Conservation (phyloP, 1,284 basidiomycete species). For the Cryptococcus sp. region DNA sequence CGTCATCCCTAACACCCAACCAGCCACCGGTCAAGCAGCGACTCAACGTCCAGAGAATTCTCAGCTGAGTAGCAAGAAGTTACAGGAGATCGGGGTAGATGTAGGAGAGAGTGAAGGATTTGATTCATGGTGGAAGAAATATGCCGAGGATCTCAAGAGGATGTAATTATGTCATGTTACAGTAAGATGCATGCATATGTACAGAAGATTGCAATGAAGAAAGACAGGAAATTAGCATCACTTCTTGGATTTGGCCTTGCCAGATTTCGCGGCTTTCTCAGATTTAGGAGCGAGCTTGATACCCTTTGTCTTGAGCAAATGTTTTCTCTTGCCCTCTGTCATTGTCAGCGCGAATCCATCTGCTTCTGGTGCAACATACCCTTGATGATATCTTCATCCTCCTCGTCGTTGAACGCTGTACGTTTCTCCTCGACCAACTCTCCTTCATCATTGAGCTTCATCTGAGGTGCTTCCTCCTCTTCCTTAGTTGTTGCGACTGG, state of each 20-base stretch:
- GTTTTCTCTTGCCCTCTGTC: slow-evolving; percentile 47
- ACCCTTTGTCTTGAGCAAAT: slow-evolving; percentile 50
- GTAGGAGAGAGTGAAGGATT: slow-evolving; percentile 31
- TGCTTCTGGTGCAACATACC: slow-evolving; percentile 26
- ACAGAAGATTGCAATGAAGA: not conserved
- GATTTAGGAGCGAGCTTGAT: slow-evolving; percentile 43
- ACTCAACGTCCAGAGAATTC: slow-evolving; percentile 46
- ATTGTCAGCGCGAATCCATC: slow-evolving; percentile 1
- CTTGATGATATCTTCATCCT: slow-evolving; percentile 46
- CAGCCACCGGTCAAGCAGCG: slow-evolving; percentile 25
- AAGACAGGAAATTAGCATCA: not conserved
- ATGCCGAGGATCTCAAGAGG: slow-evolving; percentile 10
- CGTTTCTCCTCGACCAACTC: slow-evolving; percentile 24
- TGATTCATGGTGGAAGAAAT: slow-evolving; percentile 40
- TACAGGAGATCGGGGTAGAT: slow-evolving; percentile 37
- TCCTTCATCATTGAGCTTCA: slow-evolving; percentile 36
- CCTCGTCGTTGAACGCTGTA: slow-evolving; percentile 45
- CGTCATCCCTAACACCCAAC: slow-evolving; percentile 35
- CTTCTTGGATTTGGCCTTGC: slow-evolving; percentile 25
- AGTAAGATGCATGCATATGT: slow-evolving; percentile 2
- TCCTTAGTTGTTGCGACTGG: slow-evolving; percentile 42
- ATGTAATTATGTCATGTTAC: not conserved
- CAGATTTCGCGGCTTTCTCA: slow-evolving; percentile 28
- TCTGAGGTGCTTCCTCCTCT: slow-evolving; percentile 39
- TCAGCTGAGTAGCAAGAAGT: slow-evolving; percentile 32